Percentiles rank a stretch among this genome's conserved stretches.
These are phyloP conservation scores for Plectranthus barbatus DNA, from an alignment of 257 asterid genomes.

Conservation along the genomic window DNA sequence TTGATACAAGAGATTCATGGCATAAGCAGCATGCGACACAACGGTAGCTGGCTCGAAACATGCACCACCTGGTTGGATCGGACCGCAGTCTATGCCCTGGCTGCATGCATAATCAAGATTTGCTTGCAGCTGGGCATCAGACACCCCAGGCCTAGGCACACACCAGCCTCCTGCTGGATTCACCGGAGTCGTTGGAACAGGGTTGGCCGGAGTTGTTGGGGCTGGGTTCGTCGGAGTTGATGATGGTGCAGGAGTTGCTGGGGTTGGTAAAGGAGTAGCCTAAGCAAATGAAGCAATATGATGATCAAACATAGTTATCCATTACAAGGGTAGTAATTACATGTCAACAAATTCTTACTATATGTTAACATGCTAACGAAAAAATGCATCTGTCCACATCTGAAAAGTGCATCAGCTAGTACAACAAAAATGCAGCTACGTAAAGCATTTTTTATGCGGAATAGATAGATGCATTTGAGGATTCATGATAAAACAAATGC, in stretches of 20 bases:
- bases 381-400: too few species aligned
- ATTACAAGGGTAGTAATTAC: too few species aligned
- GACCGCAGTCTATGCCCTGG: constrained; percentile 61
- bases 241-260: constrained; percentile 21
- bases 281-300: constrained; percentile 18
- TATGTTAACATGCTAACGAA: too few species aligned
- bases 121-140: constrained; percentile 50
- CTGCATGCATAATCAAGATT: constrained; percentile 71
- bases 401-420: too few species aligned
- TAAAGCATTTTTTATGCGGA: too few species aligned
- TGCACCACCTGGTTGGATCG: constrained; percentile 66
- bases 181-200: constrained; percentile 19
- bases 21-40: constrained; percentile 67
- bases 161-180: constrained; percentile 51
- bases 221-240: constrained; percentile 20
- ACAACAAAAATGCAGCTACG: too few species aligned
- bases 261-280: constrained; percentile 48
- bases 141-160: constrained; percentile 44
- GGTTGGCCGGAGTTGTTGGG: constrained; percentile 19
- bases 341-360: too few species aligned
- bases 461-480: too few species aligned
- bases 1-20: constrained; percentile 78
- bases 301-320: neutral
- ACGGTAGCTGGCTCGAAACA: constrained; percentile 65
- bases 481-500: too few species aligned